Base-by-base conservation (phyloP, 2,329 filamentous ascomycete genomes). In the Diaporthe vaccinii region DNA sequence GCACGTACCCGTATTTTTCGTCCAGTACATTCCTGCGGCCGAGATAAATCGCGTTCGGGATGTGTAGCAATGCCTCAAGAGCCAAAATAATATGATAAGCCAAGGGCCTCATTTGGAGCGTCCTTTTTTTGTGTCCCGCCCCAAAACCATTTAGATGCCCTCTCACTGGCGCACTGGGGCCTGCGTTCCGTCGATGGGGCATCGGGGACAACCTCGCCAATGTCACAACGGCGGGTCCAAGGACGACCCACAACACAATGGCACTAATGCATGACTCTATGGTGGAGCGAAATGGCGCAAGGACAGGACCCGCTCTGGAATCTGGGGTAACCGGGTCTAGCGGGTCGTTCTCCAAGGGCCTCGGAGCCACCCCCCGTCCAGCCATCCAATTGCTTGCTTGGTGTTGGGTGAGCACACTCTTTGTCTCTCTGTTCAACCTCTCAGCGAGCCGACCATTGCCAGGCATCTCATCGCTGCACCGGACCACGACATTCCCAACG, bases 201-300 rank as follows among this genome's bases (percentile, higher is more conserved):
- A 39, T 36, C 62, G 15, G 4, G 22, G 34, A 53, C 25, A 39
- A 14, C n/a, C 49, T 41, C 34, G 28, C n/a, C 61, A 39, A 55
- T 17, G 34, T 69, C 34, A 49, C 34, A 55, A 55, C 3, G 12
- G 49, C 15, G 34, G 65, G 58, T 62, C 41, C 25, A 7, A n/a
- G 28, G 22, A 9, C 20, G 59, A 31, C 44, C 53, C 46, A 62
- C 28, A 46, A 28, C n/a, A 44, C 28, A 68, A 28, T 28, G 6
- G n/a, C 68, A 62, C 75, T 75, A 75, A 75, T 62, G 72, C 73
- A 76, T 76, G 73, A 70, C 41, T 61, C 73, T 44, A 76, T 75
- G 57, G 57, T 67, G 75, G 73, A 49, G 46, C 9, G 39, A 34
- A 59, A 76, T 73, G 75, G 73, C 75, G 75, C 57, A 73, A 76